Evolutionary conservation across 139 green algal species (phyloP).

Genomic region (Choricystis sp.): DNA sequence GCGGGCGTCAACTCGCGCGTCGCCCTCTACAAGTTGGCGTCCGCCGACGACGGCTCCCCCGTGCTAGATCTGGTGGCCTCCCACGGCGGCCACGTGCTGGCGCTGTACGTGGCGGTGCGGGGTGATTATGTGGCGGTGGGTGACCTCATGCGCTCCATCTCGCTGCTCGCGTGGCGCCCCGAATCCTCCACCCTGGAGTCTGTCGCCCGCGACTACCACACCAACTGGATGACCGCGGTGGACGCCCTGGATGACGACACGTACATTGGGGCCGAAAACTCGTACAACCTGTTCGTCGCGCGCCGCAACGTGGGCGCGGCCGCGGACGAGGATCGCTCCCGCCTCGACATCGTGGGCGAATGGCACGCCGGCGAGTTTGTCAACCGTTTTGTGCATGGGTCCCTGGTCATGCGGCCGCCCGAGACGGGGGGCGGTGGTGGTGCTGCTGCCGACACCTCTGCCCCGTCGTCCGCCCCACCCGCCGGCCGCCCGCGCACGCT

Average conservation of each 20-base stretch:
- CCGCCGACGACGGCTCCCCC: conserved; percentile 18
- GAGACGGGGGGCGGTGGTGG: conserved; percentile 34
- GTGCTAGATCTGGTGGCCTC: conserved; percentile 61
- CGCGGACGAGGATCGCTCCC: conserved; percentile 68
- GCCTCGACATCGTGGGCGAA: conserved; percentile 68
- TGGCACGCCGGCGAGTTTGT: conserved; percentile 87
- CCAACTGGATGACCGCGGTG: conserved; percentile 77
- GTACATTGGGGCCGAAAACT: conserved; percentile 64
- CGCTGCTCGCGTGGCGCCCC: conserved; percentile 58
- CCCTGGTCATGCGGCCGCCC: conserved; percentile 86
- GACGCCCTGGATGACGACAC: conserved; percentile 79
- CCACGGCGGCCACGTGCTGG: conserved; percentile 61
- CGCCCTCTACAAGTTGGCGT: conserved; percentile 54
- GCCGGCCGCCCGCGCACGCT: conserved; percentile 39
- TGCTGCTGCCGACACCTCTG: background rate
- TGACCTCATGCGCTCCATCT: conserved; percentile 92
- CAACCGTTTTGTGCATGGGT: conserved; percentile 76
- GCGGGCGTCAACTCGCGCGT: conserved; percentile 81
- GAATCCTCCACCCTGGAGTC: conserved; percentile 59
- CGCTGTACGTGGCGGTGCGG: conserved; percentile 51
- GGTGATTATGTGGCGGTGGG: conserved; percentile 81
- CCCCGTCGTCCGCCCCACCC: background rate
- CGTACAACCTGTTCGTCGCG: conserved; percentile 73
- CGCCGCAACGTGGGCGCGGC: conserved; percentile 56
- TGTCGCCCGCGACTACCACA: conserved; percentile 60